These are phyloP conservation scores for Suillus tomentosus DNA, from an alignment of 768 basidiomycete species.

Conservation along the genomic window DNA sequence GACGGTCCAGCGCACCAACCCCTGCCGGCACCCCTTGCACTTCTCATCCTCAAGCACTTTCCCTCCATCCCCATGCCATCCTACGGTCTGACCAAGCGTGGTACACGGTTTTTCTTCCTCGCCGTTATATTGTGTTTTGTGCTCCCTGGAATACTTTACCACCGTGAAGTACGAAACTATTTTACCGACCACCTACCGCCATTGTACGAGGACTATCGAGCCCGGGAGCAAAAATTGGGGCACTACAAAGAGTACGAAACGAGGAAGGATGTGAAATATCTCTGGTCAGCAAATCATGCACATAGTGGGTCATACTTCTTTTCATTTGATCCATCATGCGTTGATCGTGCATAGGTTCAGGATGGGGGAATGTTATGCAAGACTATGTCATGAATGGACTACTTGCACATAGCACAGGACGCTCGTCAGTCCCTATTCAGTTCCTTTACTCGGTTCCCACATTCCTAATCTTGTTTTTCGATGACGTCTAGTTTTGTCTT, in stretches of 20 bases:
- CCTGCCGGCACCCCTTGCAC: neutral
- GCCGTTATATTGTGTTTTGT: neutral
- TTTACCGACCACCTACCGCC: conserved; percentile 35
- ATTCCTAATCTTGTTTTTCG: conserved; percentile 11
- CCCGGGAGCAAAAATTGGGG: conserved; percentile 40
- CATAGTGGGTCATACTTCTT: conserved; percentile 32
- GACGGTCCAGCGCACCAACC: neutral
- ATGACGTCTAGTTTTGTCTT: conserved; percentile 40
- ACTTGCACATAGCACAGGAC: conserved; percentile 35
- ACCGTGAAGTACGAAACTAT: neutral
- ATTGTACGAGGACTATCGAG: conserved; percentile 40
- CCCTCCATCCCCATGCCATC: conserved; percentile 26
- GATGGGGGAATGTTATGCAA: conserved; percentile 46
- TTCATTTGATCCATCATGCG: neutral
- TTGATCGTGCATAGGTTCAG: conserved; percentile 30
- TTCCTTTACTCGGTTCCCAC: neutral
- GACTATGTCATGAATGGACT: conserved; percentile 39
- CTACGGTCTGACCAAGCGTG: conserved; percentile 27
- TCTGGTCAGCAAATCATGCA: conserved; percentile 51
- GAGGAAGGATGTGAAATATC: conserved; percentile 39
- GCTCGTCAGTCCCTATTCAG: conserved; percentile 31
- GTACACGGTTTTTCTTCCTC: conserved; percentile 19
- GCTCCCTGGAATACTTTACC: neutral
- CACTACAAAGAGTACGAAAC: conserved; percentile 42
- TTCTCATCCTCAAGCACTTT: conserved; percentile 1